A percentile compares a stretch with the other conserved stretches of the same genome.
Conservation (phyloP, 2,329 filamentous ascomycete species). For the Cytospora mali region DNA sequence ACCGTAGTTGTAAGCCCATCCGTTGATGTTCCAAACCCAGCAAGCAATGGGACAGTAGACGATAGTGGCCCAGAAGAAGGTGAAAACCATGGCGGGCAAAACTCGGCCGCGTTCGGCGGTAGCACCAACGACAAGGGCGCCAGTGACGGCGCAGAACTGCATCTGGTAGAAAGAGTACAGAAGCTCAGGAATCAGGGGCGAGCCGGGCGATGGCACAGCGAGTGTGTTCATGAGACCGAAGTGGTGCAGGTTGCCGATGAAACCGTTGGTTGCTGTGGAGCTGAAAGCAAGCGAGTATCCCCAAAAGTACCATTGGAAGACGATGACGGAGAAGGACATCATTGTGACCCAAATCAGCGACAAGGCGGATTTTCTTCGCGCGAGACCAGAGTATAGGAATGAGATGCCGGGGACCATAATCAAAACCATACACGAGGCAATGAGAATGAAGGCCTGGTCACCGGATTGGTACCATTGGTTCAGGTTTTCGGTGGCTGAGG, state of each 20-base stretch:
- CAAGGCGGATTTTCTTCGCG: conserved; percentile 94
- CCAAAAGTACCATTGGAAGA: conserved; percentile 99
- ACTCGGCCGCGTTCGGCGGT: conserved; percentile 93
- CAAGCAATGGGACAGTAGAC: conserved; percentile 97
- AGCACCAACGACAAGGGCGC: conserved; percentile 86
- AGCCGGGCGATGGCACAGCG: conserved; percentile 82
- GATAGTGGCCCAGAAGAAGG: conserved; percentile 93
- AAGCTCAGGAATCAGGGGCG: conserved; percentile 83
- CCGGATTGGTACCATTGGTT: conserved; percentile 95
- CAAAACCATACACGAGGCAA: conserved; percentile 89
- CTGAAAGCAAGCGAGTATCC: conserved; percentile 96
- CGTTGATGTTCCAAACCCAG: conserved; percentile 95
- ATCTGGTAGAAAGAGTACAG: conserved; percentile 98
- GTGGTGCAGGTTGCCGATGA: conserved; percentile 87
- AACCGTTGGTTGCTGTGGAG: conserved; percentile 77
- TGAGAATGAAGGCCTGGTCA: conserved; percentile 91
- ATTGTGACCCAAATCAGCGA: conserved; percentile 98
- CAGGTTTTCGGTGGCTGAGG: conserved; percentile 75
- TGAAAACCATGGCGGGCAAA: conserved; percentile 91
- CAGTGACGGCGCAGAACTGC: conserved; percentile 96
- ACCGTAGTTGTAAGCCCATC: conserved; percentile 89
- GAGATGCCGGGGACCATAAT: conserved; percentile 96
- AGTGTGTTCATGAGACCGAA: conserved; percentile 88
- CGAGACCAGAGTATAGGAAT: conserved; percentile 95
- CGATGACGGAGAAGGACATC: conserved; percentile 87